Percentiles rank a stretch among this genome's conserved stretches.
phyloP scores from a whole-genome alignment of 2,329 filamentous ascomycete genomes.

The Fusarium buharicum region DNA sequence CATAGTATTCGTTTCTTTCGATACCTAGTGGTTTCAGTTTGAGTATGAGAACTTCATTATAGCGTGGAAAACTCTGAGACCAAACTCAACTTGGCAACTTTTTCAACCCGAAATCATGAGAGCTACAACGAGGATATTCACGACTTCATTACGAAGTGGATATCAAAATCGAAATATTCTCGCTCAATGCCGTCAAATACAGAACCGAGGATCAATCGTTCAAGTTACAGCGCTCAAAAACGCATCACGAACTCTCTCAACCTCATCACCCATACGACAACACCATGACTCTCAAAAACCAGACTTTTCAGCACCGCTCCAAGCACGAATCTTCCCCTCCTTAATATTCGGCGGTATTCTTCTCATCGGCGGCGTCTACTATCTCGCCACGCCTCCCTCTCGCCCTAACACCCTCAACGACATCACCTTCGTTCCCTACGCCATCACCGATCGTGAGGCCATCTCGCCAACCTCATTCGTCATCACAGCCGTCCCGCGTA shows the following conservation, averaged over 20 bases:
- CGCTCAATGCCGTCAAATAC: neutral
- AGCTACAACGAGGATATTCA: conserved; percentile 11
- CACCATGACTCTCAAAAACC: conserved; percentile 22
- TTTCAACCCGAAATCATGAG: conserved; percentile 8
- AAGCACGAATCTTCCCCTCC: conserved; percentile 42
- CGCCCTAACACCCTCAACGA: conserved; percentile 61
- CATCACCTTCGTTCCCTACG: conserved; percentile 72
- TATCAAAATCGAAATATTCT: neutral
- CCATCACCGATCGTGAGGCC: conserved; percentile 67
- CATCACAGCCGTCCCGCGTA: conserved; percentile 67
- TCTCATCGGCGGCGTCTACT: conserved; percentile 44
- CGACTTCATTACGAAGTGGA: neutral
- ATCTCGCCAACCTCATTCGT: conserved; percentile 76
- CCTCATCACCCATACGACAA: conserved; percentile 8
- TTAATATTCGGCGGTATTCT: conserved; percentile 38
- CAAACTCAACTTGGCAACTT: neutral
- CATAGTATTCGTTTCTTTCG: neutral
- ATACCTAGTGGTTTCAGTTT: neutral
- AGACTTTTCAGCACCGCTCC: conserved; percentile 58
- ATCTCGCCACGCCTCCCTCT: conserved; percentile 40
- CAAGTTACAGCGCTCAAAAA: neutral
- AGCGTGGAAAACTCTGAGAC: neutral
- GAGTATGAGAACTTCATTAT: neutral
- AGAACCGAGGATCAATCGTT: neutral
- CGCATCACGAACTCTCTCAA: conserved; percentile 1